phyloP scores from a whole-genome alignment of 768 basidiomycete species.

The Tremella mesenterica region DNA sequence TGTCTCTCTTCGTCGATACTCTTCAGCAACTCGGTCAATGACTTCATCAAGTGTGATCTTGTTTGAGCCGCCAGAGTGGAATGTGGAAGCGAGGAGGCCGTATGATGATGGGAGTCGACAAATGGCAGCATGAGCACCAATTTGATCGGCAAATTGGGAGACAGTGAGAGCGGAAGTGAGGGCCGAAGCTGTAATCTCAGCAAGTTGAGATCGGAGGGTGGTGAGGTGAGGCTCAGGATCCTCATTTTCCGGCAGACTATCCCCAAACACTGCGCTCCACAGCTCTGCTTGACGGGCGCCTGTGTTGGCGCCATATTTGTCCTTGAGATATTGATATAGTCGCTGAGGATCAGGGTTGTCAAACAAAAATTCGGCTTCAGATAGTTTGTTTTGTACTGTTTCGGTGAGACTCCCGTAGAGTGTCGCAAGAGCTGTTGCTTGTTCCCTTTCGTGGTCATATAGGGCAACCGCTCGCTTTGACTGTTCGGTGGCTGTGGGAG shows the following conservation, averaged over 20 bases:
- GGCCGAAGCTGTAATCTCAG: not conserved
- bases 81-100: not conserved
- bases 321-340: not conserved
- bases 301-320: not conserved
- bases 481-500: too few relatives aligned
- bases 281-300: not conserved
- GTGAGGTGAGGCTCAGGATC: not conserved
- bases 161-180: not conserved
- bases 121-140: not conserved
- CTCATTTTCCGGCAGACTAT: not conserved
- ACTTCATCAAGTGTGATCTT: not conserved
- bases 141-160: not conserved
- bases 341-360: not conserved
- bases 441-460: too few relatives aligned
- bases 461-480: too few relatives aligned
- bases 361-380: not conserved
- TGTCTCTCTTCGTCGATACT: not conserved
- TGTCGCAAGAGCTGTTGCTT: too few relatives aligned
- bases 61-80: not conserved
- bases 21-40: not conserved
- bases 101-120: not conserved
- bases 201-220: not conserved
- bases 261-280: not conserved
- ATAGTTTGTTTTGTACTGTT: not conserved
- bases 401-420: not conserved